A percentile compares a stretch with the other conserved stretches of the same genome.
These are phyloP conservation scores for Cercophora newfieldiana DNA, from an alignment of 495 filamentous ascomycete genomes.

Conservation along the genomic window DNA sequence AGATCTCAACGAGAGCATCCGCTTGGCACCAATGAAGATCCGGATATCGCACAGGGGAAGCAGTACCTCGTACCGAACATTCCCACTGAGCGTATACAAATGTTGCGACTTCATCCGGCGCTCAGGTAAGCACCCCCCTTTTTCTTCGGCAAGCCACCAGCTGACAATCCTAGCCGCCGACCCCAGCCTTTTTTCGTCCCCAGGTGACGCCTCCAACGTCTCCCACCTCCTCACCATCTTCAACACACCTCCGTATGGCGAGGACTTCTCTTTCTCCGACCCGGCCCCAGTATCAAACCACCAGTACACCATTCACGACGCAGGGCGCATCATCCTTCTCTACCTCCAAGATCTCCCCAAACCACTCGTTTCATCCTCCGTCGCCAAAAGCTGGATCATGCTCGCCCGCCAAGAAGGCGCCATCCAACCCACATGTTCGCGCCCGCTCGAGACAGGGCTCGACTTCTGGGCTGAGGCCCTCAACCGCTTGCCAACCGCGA, in stretches of 20 bases:
- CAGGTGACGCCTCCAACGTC: slow-evolving; percentile 29
- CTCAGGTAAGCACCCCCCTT: slow-evolving; percentile 12
- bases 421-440: slow-evolving; percentile 26
- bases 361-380: slow-evolving; percentile 27
- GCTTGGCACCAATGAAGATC: slow-evolving; percentile 28
- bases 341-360: slow-evolving; percentile 32
- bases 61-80: slow-evolving; percentile 27
- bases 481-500: slow-evolving; percentile 30
- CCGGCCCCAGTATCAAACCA: background rate
- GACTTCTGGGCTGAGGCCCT: slow-evolving; percentile 38
- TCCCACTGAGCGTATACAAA: slow-evolving; percentile 31
- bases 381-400: slow-evolving; percentile 30
- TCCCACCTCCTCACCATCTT: slow-evolving; percentile 26
- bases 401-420: slow-evolving; percentile 31
- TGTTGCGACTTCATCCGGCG: slow-evolving; percentile 34
- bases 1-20: slow-evolving; percentile 29
- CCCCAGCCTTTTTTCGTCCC: slow-evolving; percentile 23
- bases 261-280: slow-evolving; percentile 27
- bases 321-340: slow-evolving; percentile 27
- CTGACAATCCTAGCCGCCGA: slow-evolving; percentile 17
- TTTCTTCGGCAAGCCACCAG: background rate
- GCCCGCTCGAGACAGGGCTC: slow-evolving; percentile 29
- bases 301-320: slow-evolving; percentile 31
- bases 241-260: slow-evolving; percentile 26
- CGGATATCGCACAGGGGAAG: slow-evolving; percentile 33